Evolutionary conservation across 1,139 yeast species (phyloP).

Genomic region (Entelexis paramagnoliae): DNA sequence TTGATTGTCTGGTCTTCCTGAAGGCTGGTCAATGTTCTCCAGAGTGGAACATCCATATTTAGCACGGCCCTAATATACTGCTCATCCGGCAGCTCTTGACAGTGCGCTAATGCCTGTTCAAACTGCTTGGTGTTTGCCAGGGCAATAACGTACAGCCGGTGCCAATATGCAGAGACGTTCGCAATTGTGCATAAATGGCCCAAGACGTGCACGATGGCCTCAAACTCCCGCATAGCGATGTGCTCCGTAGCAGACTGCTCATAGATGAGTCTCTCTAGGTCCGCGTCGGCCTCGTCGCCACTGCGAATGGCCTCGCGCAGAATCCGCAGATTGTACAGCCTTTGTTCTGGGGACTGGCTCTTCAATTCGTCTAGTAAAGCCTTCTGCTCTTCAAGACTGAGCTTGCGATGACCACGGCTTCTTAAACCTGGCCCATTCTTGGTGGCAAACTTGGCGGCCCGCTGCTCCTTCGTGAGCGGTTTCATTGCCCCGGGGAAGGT

Average conservation of each 20-base stretch:
- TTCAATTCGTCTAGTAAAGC: slow-evolving; percentile 5
- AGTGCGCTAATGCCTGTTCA: slow-evolving; percentile 9
- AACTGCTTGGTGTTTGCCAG: slow-evolving; percentile 13
- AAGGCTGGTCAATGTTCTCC: background rate
- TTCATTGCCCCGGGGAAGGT: slow-evolving; percentile 1
- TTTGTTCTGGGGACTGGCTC: background rate
- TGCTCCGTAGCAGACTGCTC: slow-evolving; percentile 9
- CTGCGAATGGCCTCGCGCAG: slow-evolving; percentile 18
- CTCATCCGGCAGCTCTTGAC: background rate
- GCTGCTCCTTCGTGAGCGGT: slow-evolving; percentile 16
- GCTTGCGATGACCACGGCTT: slow-evolving; percentile 17
- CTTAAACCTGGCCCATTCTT: slow-evolving; percentile 8
- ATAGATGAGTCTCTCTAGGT: slow-evolving; percentile 10
- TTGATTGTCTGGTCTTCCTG: background rate
- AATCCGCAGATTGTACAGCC: slow-evolving; percentile 13
- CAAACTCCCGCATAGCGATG: slow-evolving; percentile 3
- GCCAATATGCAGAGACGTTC: background rate
- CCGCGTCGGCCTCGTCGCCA: background rate
- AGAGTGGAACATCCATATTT: slow-evolving; percentile 13
- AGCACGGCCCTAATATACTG: slow-evolving; percentile 8
- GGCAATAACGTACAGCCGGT: slow-evolving; percentile 3
- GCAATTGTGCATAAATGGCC: slow-evolving; percentile 1
- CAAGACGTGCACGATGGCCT: slow-evolving; percentile 10
- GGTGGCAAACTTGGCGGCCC: slow-evolving; percentile 18
- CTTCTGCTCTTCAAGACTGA: slow-evolving; percentile 13